Evolutionary conservation across 768 basidiomycete species (phyloP).

Genomic region (Hypholoma sublateritium): DNA sequence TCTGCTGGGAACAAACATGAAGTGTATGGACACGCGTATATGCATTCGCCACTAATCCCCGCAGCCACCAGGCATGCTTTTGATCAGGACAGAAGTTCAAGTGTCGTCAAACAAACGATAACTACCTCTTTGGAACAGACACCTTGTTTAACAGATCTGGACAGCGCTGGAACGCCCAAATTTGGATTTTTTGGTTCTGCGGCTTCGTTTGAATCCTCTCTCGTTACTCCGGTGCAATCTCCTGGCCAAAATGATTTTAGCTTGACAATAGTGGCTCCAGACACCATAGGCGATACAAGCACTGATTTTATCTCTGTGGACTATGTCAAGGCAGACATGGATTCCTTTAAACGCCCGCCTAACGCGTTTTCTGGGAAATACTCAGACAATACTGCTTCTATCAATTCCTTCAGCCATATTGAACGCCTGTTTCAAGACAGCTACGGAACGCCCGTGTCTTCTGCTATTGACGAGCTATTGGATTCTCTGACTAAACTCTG

Average conservation of each 20-base stretch:
- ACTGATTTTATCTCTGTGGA: not conserved
- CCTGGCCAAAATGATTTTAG: not conserved
- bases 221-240: not conserved
- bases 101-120: not conserved
- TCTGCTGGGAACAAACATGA: no score
- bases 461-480: not conserved
- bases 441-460: not conserved
- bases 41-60: no score
- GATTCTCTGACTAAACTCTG: not conserved
- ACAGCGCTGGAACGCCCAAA: not conserved
- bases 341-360: not conserved
- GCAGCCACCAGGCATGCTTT: no score
- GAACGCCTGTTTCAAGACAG: constrained; percentile 5
- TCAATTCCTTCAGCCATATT: constrained; percentile 2
- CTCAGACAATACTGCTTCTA: not conserved
- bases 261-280: not conserved
- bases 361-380: no score
- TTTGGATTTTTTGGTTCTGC: not conserved
- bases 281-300: not conserved
- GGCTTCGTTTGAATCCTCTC: not conserved
- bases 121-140: not conserved
- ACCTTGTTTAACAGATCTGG: not conserved
- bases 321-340: not conserved
- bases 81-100: not conserved
- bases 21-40: no score